These are phyloP conservation scores for Prillingera fragicola DNA, from an alignment of 1,284 basidiomycete species.

Conservation along the genomic window DNA sequence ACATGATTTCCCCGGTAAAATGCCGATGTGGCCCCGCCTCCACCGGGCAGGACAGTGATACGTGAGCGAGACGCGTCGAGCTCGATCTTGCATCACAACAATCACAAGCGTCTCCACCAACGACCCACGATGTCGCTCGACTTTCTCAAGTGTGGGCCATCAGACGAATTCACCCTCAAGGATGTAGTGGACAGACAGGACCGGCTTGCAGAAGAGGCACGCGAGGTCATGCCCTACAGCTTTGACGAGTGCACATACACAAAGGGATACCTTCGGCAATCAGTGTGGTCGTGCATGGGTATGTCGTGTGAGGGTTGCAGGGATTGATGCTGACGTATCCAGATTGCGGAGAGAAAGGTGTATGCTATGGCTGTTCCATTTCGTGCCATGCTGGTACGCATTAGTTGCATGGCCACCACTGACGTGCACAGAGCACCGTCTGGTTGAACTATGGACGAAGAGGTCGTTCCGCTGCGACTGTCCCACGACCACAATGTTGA, in stretches of 20 bases:
- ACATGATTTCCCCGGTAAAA: too few relatives aligned
- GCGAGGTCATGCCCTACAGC: slow-evolving; percentile 40
- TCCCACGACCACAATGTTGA: slow-evolving; percentile 38
- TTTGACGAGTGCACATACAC: slow-evolving; percentile 45
- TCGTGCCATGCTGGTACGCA: slow-evolving; percentile 46
- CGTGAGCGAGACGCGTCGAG: too few relatives aligned
- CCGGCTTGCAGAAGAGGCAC: slow-evolving; percentile 37
- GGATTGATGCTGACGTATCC: slow-evolving; percentile 4
- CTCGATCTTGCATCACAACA: too few relatives aligned
- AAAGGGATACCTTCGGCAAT: slow-evolving; percentile 39
- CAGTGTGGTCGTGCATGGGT: slow-evolving; percentile 46
- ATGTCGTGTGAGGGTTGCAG: background rate
- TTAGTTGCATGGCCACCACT: too few relatives aligned
- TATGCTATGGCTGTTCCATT: slow-evolving; percentile 48
- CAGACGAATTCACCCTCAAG: slow-evolving; percentile 37
- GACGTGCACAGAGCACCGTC: slow-evolving; percentile 35
- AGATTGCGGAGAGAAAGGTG: slow-evolving; percentile 37
- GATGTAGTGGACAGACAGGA: slow-evolving; percentile 38
- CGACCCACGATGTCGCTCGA: slow-evolving; percentile 23
- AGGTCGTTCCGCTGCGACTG: slow-evolving; percentile 47
- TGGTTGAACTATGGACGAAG: slow-evolving; percentile 46
- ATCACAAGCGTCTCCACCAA: too few relatives aligned
- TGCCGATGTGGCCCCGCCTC: too few relatives aligned
- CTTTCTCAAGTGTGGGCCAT: slow-evolving; percentile 21
- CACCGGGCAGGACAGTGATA: too few relatives aligned